Conservation (phyloP, 1,284 basidiomycete species). For the Flammula alnicola region DNA sequence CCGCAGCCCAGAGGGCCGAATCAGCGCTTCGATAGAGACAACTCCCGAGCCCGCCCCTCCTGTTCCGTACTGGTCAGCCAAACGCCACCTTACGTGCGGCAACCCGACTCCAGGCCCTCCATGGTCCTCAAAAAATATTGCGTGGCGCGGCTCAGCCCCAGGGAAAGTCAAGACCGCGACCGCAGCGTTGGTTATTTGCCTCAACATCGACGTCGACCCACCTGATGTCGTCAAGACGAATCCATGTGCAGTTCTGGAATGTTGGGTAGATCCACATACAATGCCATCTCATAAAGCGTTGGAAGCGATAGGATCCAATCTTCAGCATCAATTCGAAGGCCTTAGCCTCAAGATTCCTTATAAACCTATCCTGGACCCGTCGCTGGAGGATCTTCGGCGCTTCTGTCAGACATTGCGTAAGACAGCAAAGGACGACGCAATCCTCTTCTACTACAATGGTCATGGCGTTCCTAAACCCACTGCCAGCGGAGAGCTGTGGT, state of each 20-base stretch:
- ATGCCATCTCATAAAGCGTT: conserved; percentile 89
- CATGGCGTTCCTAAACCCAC: conserved; percentile 98
- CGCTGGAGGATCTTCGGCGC: conserved; percentile 92
- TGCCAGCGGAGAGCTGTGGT: conserved; percentile 96
- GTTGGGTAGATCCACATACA: conserved; percentile 96
- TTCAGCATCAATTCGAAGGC: conserved; percentile 96
- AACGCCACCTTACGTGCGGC: conserved; percentile 87
- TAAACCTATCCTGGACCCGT: conserved; percentile 93
- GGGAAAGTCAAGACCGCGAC: conserved; percentile 91
- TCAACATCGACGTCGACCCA: conserved; percentile 98
- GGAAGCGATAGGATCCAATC: conserved; percentile 88
- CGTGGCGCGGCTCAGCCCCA: conserved; percentile 80
- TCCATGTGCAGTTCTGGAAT: conserved; percentile 94
- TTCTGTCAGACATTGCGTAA: conserved; percentile 88
- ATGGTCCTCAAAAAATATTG: conserved; percentile 66
- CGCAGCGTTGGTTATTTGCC: conserved; percentile 92
- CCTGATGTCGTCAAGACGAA: conserved; percentile 98
- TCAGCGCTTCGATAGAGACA: conserved; percentile 42
- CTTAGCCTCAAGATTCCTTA: conserved; percentile 91
- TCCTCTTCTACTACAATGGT: conserved; percentile 98
- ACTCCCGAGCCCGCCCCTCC: conserved; percentile 59
- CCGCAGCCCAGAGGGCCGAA: conserved; percentile 35
- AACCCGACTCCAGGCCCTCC: conserved; percentile 75
- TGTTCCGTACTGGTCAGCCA: conserved; percentile 80
- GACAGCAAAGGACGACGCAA: conserved; percentile 91